These are phyloP conservation scores for Paragyromitra xinjiangensis DNA, from an alignment of 495 filamentous ascomycete species.

Conservation along the genomic window DNA sequence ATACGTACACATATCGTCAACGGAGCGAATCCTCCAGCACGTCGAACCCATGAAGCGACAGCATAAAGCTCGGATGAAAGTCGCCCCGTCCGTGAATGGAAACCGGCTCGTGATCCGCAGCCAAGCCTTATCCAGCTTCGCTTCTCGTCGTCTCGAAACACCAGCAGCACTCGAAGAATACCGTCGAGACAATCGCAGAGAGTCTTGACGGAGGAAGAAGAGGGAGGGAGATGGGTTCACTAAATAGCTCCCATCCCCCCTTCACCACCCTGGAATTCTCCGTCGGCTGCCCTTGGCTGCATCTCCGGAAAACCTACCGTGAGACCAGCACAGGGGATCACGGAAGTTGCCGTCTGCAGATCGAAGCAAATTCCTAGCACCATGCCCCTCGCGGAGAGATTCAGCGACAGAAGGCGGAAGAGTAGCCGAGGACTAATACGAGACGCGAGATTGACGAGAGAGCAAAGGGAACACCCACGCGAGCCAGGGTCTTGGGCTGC, in stretches of 20 bases:
- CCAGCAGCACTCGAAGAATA: not conserved
- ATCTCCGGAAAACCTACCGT: not conserved
- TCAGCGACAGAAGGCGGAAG: conserved; percentile 5
- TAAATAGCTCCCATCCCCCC: conserved; percentile 26
- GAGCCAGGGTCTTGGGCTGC: not conserved
- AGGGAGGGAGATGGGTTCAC: conserved; percentile 20
- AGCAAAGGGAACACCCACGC: not conserved
- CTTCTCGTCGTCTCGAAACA: not conserved
- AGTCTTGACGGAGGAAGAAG: not conserved
- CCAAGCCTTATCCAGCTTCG: not conserved
- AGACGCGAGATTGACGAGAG: not conserved
- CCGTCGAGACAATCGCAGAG: not conserved
- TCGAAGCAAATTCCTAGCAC: not conserved
- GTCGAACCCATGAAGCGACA: not conserved
- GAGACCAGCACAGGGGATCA: not conserved
- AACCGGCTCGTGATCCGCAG: not conserved
- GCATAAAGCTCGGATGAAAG: not conserved
- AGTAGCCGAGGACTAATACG: conserved; percentile 4
- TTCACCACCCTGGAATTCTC: conserved; percentile 24
- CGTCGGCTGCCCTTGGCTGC: conserved; percentile 30
- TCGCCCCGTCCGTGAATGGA: not conserved
- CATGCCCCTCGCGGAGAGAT: conserved; percentile 1
- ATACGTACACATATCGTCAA: conserved; percentile 1
- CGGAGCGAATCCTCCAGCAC: not conserved
- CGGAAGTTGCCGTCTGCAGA: conserved; percentile 37